Evolutionary conservation across 805 yeast species (phyloP), one percentile per base, ranked within the genome.

Genomic region (Cyberlindnera mycetangii): DNA sequence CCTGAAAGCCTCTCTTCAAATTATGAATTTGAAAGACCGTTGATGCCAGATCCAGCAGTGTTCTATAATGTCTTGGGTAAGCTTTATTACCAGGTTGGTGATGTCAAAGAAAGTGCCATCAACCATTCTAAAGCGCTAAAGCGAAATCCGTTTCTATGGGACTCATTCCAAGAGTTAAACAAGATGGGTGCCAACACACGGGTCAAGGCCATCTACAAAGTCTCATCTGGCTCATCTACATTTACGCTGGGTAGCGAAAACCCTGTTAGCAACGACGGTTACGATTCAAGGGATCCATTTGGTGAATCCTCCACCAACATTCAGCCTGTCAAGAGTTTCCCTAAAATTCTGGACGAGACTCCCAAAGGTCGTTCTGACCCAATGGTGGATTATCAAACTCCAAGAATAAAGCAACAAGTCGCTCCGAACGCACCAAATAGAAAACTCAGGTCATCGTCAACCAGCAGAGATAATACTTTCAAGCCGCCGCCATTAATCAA

Each of bases 71-170:
- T 89, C 15, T 62, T 88, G 50, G 98, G 95, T 0, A 83, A 81
- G 49, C 68, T 90, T 36, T 81, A 82, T 55, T 64, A 66, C 16
- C 71, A 73, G 7, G 64, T 71, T 7, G 86, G 85, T 19, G 88
- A 85, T 57, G 58, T 69, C 5, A 76, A 79, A 52, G 80, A 82
- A 45, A 81, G 93, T 45, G 74, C 85, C 0, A 65, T 83, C 38
- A 76, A 79, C 55, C 86, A 83, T 60, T 74, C 87, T 0, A 78
- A 75, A 51, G 87, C 92, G 1, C 70, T 89, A 45, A 78, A 79
- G 47, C 65, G 73, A 50, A 86, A 93, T 59, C 96, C 95, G 15
- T 87, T 72, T 58, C 73, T 89, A 32, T 89, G 93, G 77, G 97
- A 89, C 59, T 89, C 97, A 0, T 81, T 88, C 51, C 88, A 83